Percentiles rank a stretch among this genome's conserved stretches.
Conservation (phyloP, 2,329 filamentous ascomycete species). For the Fusarium papillatum region DNA sequence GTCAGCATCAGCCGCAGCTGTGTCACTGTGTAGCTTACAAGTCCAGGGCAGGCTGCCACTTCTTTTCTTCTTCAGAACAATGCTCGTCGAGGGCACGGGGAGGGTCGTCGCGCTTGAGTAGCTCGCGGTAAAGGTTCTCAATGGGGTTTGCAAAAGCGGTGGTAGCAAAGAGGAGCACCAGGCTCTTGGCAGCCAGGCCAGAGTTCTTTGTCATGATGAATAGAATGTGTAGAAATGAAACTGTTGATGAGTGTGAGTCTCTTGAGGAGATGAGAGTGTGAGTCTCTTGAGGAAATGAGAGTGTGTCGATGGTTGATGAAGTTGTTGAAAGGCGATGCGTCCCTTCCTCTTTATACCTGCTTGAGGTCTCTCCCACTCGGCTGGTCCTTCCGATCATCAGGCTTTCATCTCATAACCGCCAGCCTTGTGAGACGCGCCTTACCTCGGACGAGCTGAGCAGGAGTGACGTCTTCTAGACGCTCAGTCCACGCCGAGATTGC, state of each 20-base stretch:
- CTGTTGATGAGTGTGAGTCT: neutral
- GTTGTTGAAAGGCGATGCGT: neutral
- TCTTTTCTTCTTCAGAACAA: neutral
- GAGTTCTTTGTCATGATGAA: neutral
- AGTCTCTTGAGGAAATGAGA: neutral
- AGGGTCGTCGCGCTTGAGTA: neutral
- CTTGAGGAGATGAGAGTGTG: too few species aligned
- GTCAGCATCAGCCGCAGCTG: neutral
- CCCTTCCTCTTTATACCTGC: neutral
- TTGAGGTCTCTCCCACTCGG: neutral
- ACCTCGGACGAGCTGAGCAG: neutral
- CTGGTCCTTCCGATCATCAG: neutral
- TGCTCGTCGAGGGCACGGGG: neutral
- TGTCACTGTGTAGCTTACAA: neutral
- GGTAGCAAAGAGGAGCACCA: neutral
- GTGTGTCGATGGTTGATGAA: neutral
- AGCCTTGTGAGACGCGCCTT: neutral
- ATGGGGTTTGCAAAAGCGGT: slow-evolving; percentile 1
- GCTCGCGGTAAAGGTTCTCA: neutral
- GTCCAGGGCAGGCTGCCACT: slow-evolving; percentile 6
- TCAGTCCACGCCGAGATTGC: neutral
- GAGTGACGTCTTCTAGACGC: neutral
- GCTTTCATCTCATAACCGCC: neutral
- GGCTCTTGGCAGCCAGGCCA: neutral
- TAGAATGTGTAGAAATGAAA: neutral